These are phyloP conservation scores for Anisodus tanguticus DNA, from an alignment of 257 asterid genomes.

Conservation along the genomic window DNA sequence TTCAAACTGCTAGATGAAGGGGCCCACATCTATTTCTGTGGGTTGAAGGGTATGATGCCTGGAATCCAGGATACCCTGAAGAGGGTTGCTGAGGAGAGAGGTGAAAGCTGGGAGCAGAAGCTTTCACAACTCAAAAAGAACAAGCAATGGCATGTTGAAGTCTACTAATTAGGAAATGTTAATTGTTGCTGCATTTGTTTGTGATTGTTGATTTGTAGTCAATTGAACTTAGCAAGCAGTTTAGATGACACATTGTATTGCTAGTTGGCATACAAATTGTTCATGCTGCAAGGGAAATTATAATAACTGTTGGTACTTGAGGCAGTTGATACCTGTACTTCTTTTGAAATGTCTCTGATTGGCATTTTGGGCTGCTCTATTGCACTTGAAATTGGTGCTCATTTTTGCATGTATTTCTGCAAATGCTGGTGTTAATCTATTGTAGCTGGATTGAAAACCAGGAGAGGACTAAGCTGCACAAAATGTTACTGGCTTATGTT, in stretches of 20 bases:
- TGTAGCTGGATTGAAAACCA: not conserved
- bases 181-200: not conserved
- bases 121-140: slow-evolving; percentile 83
- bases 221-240: slow-evolving; percentile 22
- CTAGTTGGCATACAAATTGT: not conserved
- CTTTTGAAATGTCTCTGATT: slow-evolving; percentile 20
- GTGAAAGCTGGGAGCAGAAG: slow-evolving; percentile 93
- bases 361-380: not conserved
- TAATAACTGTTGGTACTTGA: slow-evolving; percentile 6
- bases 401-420: not conserved
- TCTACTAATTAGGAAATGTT: slow-evolving; percentile 50
- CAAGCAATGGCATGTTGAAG: slow-evolving; percentile 98
- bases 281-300: slow-evolving; percentile 1
- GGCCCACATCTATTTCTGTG: slow-evolving; percentile 93
- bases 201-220: slow-evolving; percentile 21
- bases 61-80: slow-evolving; percentile 94
- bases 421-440: not conserved
- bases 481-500: not conserved
- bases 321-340: slow-evolving; percentile 1
- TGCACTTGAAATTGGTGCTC: not conserved
- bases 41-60: slow-evolving; percentile 98
- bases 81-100: slow-evolving; percentile 83
- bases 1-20: slow-evolving; percentile 85
- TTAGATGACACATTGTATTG: slow-evolving; percentile 23
- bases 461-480: not conserved